Percentiles rank a stretch among this genome's conserved stretches.
phyloP scores from a whole-genome alignment of 441 rosid genomes.

The Croton laevigatus region DNA sequence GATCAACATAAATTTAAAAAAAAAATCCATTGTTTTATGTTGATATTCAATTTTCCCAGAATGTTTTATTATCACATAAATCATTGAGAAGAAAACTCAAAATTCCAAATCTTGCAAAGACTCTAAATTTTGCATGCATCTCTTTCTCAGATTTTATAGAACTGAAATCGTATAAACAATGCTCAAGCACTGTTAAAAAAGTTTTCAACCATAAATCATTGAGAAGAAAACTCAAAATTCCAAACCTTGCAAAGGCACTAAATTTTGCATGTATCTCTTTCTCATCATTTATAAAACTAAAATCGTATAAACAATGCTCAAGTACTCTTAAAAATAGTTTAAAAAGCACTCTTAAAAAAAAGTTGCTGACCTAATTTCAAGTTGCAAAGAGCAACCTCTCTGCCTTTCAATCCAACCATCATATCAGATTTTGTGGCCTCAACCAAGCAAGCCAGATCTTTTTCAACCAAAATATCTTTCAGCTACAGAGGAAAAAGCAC shows the following conservation, averaged over 20 bases:
- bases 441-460: slow-evolving; percentile 43
- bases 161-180: not conserved
- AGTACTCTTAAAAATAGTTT: not conserved
- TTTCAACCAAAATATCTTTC: slow-evolving; percentile 36
- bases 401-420: slow-evolving; percentile 54
- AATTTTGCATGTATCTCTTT: not conserved
- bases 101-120: not conserved
- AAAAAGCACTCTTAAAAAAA: not conserved
- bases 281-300: not conserved
- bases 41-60: not conserved
- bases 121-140: not conserved
- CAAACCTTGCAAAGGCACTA: not conserved
- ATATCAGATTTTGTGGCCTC: slow-evolving; percentile 52
- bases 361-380: slow-evolving; percentile 53
- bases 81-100: not conserved
- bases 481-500: slow-evolving; percentile 32
- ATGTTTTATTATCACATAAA: not conserved
- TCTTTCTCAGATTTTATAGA: not conserved
- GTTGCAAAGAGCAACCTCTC: slow-evolving; percentile 44
- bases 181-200: not conserved
- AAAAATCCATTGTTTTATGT: not conserved
- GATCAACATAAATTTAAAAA: not conserved
- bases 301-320: not conserved
- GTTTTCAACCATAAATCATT: too few species aligned
- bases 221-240: not conserved